Conservation (phyloP, 495 filamentous ascomycete species). For the Halenospora varia region DNA sequence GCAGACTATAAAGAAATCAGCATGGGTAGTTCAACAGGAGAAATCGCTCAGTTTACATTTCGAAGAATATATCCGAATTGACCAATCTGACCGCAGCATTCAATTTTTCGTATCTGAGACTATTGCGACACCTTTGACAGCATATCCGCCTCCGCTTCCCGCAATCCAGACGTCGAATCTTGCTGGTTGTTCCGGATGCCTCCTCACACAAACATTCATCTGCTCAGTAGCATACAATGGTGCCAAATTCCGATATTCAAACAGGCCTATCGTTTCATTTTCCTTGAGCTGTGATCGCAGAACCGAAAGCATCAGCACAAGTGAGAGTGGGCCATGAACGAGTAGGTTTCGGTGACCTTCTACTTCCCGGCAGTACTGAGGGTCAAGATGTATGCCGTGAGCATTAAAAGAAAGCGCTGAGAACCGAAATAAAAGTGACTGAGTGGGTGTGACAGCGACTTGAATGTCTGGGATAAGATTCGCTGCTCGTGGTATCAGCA, state of each 20-base stretch:
- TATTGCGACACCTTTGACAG: constrained; percentile 51
- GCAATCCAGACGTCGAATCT: constrained; percentile 68
- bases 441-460: constrained; percentile 18
- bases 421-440: constrained; percentile 65
- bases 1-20: no score
- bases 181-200: constrained; percentile 13
- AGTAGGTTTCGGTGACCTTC: constrained; percentile 75
- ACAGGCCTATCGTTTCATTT: constrained; percentile 33
- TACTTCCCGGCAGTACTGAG: constrained; percentile 56
- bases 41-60: no score
- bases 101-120: no score
- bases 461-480: constrained; percentile 11
- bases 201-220: constrained; percentile 53
- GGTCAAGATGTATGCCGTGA: constrained; percentile 81
- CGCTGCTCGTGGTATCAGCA: background rate
- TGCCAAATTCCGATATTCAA: constrained; percentile 80
- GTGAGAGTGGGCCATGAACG: constrained; percentile 82
- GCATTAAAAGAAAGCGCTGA: constrained; percentile 83
- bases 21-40: no score
- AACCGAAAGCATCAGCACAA: constrained; percentile 67
- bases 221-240: constrained; percentile 72
- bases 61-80: no score
- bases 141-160: constrained; percentile 50
- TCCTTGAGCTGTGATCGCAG: constrained; percentile 47
- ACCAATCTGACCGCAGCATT: no score